These are phyloP conservation scores for Garcia nutans DNA, from an alignment of 345 rosid genomes.

Conservation along the genomic window DNA sequence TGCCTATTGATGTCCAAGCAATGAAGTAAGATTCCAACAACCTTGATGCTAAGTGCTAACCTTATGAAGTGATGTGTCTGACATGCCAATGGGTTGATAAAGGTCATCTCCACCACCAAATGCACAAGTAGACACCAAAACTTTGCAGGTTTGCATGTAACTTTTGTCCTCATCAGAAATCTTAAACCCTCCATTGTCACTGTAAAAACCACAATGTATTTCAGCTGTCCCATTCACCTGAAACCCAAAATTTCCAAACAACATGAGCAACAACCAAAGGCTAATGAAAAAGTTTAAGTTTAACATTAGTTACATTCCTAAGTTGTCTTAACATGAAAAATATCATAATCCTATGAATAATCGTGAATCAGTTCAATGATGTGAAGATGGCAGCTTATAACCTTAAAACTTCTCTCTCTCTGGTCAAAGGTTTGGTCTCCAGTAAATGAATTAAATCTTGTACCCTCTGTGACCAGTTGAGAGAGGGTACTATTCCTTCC, in stretches of 20 bases:
- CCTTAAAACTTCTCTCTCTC: constrained; percentile 85
- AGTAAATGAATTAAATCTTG: constrained; percentile 74
- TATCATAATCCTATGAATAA: background rate
- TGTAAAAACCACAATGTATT: constrained; percentile 83
- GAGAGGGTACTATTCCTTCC: constrained; percentile 26
- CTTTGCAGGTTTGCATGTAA: constrained; percentile 61
- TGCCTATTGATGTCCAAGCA: background rate
- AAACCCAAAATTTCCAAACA: constrained; percentile 13
- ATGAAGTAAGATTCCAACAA: constrained; percentile 10
- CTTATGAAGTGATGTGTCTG: constrained; percentile 60
- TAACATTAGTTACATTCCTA: background rate
- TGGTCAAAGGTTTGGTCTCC: constrained; percentile 77
- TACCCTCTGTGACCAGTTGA: constrained; percentile 34
- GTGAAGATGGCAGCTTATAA: constrained; percentile 23
- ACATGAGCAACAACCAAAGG: constrained; percentile 18
- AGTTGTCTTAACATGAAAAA: background rate
- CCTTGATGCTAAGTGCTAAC: constrained; percentile 47
- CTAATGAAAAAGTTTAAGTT: background rate
- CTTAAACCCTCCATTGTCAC: constrained; percentile 72
- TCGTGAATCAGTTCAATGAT: constrained; percentile 2
- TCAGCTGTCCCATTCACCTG: constrained; percentile 66
- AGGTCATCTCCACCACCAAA: constrained; percentile 99
- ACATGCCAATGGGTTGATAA: constrained; percentile 90
- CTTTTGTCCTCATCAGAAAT: constrained; percentile 61
- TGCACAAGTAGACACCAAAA: constrained; percentile 85